phyloP scores from a whole-genome alignment of 768 basidiomycete genomes.

The Calvatia gigantea region DNA sequence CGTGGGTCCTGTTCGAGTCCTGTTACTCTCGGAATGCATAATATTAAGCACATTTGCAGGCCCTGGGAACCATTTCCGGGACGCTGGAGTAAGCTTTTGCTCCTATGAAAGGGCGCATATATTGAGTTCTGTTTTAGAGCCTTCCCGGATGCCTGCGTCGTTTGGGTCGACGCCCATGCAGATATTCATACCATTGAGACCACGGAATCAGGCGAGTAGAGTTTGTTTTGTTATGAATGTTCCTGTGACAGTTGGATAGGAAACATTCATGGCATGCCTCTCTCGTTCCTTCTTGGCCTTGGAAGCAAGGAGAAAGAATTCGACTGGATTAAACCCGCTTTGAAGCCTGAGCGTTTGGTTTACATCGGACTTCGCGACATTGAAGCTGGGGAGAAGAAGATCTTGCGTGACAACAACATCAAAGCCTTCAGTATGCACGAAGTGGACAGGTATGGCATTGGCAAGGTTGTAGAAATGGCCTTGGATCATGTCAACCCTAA shows the following conservation, averaged over 20 bases:
- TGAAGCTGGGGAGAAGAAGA: conserved; percentile 83
- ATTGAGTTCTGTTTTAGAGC: conserved; percentile 34
- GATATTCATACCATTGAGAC: conserved; percentile 92
- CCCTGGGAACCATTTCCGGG: conserved; percentile 94
- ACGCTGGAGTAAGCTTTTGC: conserved; percentile 60
- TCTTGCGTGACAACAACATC: conserved; percentile 77
- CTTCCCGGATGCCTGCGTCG: conserved; percentile 78
- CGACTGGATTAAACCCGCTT: conserved; percentile 53
- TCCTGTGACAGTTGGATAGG: conserved; percentile 40
- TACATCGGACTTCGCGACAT: conserved; percentile 97
- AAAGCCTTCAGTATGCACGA: conserved; percentile 93
- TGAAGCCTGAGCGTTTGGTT: conserved; percentile 78
- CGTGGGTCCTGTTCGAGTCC: conserved; percentile 24
- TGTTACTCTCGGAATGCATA: background rate
- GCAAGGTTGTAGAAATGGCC: conserved; percentile 94
- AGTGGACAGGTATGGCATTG: conserved; percentile 87
- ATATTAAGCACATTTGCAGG: conserved; percentile 27
- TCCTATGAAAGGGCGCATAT: background rate
- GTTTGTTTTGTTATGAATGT: conserved; percentile 9
- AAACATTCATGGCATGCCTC: conserved; percentile 97
- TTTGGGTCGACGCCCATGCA: conserved; percentile 98
- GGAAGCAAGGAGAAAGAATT: conserved; percentile 42
- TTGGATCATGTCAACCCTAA: conserved; percentile 89
- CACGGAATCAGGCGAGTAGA: conserved; percentile 62
- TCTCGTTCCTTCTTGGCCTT: conserved; percentile 83